phyloP scores from a whole-genome alignment of 2,329 filamentous ascomycete species.

The Zasmidium cellare region DNA sequence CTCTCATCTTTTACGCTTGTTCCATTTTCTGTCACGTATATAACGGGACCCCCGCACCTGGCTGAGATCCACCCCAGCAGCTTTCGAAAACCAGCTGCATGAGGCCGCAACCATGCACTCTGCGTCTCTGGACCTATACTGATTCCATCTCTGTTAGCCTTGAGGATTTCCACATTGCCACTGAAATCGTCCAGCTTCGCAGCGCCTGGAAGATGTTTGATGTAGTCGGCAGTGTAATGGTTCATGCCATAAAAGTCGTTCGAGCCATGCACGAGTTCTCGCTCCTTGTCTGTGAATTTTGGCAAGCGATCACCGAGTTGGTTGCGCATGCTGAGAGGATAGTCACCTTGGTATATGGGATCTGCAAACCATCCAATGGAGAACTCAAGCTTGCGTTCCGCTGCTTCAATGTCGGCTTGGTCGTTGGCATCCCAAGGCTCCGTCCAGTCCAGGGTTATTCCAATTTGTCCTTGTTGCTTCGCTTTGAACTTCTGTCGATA shows the following conservation, averaged over 20 bases:
- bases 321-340: conserved; percentile 67
- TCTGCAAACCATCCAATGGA: conserved; percentile 5
- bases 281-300: conserved; percentile 70
- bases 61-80: conserved; percentile 75
- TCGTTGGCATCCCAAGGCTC: conserved; percentile 2
- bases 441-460: conserved; percentile 70
- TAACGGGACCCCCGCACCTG: conserved; percentile 72
- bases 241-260: conserved; percentile 91
- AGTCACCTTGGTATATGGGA: conserved; percentile 5
- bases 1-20: conserved; percentile 83
- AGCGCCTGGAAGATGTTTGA: conserved; percentile 65
- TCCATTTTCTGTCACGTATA: conserved; percentile 88
- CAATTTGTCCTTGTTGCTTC: conserved; percentile 72
- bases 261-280: conserved; percentile 73
- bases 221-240: conserved; percentile 87
- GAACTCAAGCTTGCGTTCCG: conserved; percentile 19
- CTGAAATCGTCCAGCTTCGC: conserved; percentile 65
- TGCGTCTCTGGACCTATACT: conserved; percentile 80
- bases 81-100: conserved; percentile 71
- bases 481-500: conserved; percentile 82
- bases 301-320: conserved; percentile 77
- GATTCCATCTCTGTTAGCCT: conserved; percentile 67
- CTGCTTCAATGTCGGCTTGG: conserved; percentile 17
- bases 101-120: conserved; percentile 76
- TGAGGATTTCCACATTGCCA: conserved; percentile 73